Base-by-base conservation (phyloP, 2,329 filamentous ascomycete genomes). In the Aspergillus sp. region DNA sequence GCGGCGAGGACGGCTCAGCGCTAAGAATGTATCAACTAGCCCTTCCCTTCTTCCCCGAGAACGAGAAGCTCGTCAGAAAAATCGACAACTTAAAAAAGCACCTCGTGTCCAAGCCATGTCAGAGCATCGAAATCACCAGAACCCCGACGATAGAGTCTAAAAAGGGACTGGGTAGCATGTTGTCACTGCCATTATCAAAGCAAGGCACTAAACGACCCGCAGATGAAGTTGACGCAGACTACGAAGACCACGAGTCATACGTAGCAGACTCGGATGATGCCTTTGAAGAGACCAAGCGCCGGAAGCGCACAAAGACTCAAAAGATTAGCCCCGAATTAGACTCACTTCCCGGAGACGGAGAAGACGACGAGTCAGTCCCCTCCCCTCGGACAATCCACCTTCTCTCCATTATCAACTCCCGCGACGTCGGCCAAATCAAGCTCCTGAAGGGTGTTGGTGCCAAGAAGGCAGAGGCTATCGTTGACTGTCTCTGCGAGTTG, bases 21-120 rank as follows among this genome's bases (percentile, higher is more conserved):
- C 76, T 98, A 59, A 86, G 86, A 65, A 93, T 95, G 86, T 97
- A 96, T 70, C 88, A 93, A 71, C 80, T 90, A 62, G 93, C 93
- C 0, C 77, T 91, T 52, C 89, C 90, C 0, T 95, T 86, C 74
- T 98, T 98, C 66, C 93, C 93, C 0, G 87, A 86, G 1, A 95
- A 97, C 70, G 82, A 86, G 49, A 96, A 93, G 75, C 80, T 88
- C n/a, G 76, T 76, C 27, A 62, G 71, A 33, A 87, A 86, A 71
- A 86, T 88, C 64, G 73, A 75, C 23, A 74, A 68, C 17, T 65
- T 87, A 55, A 79, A 83, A 64, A 80, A 84, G 41, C 80, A 79
- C 37, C 74, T 85, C 41, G 73, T 68, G 7, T 60, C 62, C 15
- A 68, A 68, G 52, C 31, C 67, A 15, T 62, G 56, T 53, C 52